These are phyloP conservation scores for Penicillium salamii DNA, from an alignment of 495 filamentous ascomycete species.

Conservation along the genomic window DNA sequence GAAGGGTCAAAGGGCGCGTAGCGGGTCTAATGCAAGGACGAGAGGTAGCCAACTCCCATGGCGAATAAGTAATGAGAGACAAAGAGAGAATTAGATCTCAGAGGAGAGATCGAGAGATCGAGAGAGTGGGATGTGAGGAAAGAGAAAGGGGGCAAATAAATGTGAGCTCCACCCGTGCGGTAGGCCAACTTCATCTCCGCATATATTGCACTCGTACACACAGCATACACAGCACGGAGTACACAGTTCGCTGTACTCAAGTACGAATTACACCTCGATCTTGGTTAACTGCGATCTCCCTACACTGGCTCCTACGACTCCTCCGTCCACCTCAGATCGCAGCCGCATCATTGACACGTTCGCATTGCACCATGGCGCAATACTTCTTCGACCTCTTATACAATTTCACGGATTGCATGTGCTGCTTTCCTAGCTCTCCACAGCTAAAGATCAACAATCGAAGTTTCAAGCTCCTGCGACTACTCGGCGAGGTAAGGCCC, in stretches of 20 bases:
- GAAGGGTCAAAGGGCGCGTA: slow-evolving; percentile 7
- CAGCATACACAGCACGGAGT: too few species aligned
- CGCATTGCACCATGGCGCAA: slow-evolving; percentile 63
- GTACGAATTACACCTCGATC: too few species aligned
- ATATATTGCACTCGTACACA: too few species aligned
- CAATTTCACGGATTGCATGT: slow-evolving; percentile 88
- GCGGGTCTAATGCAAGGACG: slow-evolving; percentile 9
- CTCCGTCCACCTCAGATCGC: too few species aligned
- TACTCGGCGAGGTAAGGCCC: slow-evolving; percentile 76
- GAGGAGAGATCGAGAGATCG: not conserved
- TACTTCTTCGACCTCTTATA: slow-evolving; percentile 85
- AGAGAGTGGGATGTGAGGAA: slow-evolving; percentile 1
- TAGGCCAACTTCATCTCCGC: slow-evolving; percentile 12
- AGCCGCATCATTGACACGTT: too few species aligned
- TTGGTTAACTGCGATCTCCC: too few species aligned
- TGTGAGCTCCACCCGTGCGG: slow-evolving; percentile 7
- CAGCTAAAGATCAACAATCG: slow-evolving; percentile 92
- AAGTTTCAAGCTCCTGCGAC: slow-evolving; percentile 89
- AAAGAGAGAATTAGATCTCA: not conserved
- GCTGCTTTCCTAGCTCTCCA: slow-evolving; percentile 90
- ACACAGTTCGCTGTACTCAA: too few species aligned
- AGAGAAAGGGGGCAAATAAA: slow-evolving; percentile 29
- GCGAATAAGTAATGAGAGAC: slow-evolving; percentile 3
- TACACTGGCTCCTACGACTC: too few species aligned
- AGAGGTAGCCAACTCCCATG: slow-evolving; percentile 16